These are phyloP conservation scores for Karstenula rhodostoma DNA, from an alignment of 2,329 filamentous ascomycete species.

Conservation along the genomic window DNA sequence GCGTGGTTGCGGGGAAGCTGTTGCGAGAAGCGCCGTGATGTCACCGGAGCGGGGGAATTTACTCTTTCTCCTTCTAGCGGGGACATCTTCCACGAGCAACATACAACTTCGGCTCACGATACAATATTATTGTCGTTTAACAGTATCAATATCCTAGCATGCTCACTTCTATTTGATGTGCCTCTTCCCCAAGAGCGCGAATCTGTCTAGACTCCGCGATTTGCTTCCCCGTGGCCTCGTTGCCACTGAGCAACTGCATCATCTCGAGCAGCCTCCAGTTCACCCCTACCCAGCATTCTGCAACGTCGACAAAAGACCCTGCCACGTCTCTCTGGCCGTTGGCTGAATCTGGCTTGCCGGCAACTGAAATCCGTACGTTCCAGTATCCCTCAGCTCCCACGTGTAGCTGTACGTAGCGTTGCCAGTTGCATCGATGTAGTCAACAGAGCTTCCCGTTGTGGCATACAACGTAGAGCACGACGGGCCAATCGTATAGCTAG, in stretches of 20 bases:
- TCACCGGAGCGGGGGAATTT: slow-evolving; percentile 10
- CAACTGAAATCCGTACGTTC: slow-evolving; percentile 57
- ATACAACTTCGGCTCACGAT: not conserved
- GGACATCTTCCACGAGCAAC: not conserved
- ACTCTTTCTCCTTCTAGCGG: slow-evolving; percentile 4
- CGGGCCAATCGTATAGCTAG: slow-evolving; percentile 54
- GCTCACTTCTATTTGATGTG: too few relatives aligned
- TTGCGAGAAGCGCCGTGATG: not conserved
- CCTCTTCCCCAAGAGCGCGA: too few relatives aligned
- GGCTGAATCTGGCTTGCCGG: slow-evolving; percentile 59
- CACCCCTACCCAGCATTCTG: slow-evolving; percentile 23
- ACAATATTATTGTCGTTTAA: not conserved
- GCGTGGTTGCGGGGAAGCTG: slow-evolving; percentile 3
- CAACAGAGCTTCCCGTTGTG: slow-evolving; percentile 56
- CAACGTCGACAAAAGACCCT: slow-evolving; percentile 46
- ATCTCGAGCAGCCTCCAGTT: not conserved
- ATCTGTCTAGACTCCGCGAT: too few relatives aligned
- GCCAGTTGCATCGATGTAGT: slow-evolving; percentile 54
- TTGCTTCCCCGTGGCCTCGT: too few relatives aligned
- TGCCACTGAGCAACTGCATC: not conserved
- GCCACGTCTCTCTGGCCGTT: slow-evolving; percentile 57
- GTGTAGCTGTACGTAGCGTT: slow-evolving; percentile 57
- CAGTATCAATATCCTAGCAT: too few relatives aligned
- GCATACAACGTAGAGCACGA: slow-evolving; percentile 69
- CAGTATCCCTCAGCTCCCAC: slow-evolving; percentile 59